These are phyloP conservation scores for Pleurotus tuoliensis DNA, from an alignment of 768 basidiomycete species.

Conservation along the genomic window DNA sequence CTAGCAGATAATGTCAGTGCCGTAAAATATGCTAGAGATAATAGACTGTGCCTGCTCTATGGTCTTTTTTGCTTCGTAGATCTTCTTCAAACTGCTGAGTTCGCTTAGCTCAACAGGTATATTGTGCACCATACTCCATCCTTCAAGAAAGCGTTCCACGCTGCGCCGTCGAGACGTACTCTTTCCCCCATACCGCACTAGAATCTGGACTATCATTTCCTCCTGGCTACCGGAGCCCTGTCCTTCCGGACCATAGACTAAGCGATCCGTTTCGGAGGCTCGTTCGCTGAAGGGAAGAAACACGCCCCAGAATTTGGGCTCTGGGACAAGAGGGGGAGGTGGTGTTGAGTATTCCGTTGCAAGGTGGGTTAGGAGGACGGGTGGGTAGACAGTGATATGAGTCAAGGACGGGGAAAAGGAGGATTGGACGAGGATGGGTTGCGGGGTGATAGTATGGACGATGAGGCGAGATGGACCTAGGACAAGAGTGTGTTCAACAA, in stretches of 20 bases:
- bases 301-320: slow-evolving; percentile 77
- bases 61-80: slow-evolving; percentile 36
- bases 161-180: slow-evolving; percentile 44
- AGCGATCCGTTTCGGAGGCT: slow-evolving; percentile 48
- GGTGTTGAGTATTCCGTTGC: slow-evolving; percentile 66
- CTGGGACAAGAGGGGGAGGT: slow-evolving; percentile 59
- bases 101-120: slow-evolving; percentile 43
- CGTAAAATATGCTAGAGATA: neutral
- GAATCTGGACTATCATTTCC: slow-evolving; percentile 62
- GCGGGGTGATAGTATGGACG: slow-evolving; percentile 49
- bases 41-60: slow-evolving; percentile 25
- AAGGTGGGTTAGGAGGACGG: slow-evolving; percentile 64
- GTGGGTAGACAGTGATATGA: slow-evolving; percentile 66
- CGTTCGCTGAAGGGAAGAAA: slow-evolving; percentile 70
- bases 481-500: slow-evolving; percentile 2
- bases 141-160: slow-evolving; percentile 61
- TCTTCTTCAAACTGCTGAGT: slow-evolving; percentile 47
- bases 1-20: slow-evolving; percentile 16
- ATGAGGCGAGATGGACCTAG: slow-evolving; percentile 55
- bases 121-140: slow-evolving; percentile 40
- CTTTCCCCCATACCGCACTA: slow-evolving; percentile 42
- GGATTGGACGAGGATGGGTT: slow-evolving; percentile 54
- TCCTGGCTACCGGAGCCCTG: slow-evolving; percentile 39
- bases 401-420: slow-evolving; percentile 61
- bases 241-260: slow-evolving; percentile 56